These are phyloP conservation scores for Hypoxylon lenormandii DNA, from an alignment of 495 filamentous ascomycete species.

Conservation along the genomic window DNA sequence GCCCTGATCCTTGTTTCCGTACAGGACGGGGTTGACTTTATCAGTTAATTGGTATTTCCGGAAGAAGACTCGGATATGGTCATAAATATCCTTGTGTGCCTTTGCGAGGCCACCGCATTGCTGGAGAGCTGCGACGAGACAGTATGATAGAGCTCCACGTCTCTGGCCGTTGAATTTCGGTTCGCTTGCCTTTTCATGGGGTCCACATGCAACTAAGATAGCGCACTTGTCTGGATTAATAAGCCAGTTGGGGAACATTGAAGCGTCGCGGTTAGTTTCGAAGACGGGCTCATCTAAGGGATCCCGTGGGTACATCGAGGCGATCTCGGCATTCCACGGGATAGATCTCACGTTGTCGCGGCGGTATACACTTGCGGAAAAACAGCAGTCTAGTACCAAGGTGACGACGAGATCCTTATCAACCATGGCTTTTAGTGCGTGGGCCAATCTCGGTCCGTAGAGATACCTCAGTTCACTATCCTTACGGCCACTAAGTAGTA, in stretches of 20 bases:
- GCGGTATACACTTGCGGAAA: constrained; percentile 19
- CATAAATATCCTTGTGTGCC: background rate
- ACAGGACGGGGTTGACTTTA: background rate
- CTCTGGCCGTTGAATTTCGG: too few relatives aligned
- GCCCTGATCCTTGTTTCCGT: background rate
- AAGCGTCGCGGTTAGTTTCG: background rate
- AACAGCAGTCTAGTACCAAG: constrained; percentile 49
- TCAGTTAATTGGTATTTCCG: too few relatives aligned
- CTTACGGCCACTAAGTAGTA: constrained; percentile 26
- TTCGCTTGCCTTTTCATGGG: background rate
- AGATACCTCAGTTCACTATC: constrained; percentile 19
- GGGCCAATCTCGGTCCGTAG: constrained; percentile 28
- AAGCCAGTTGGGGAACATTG: background rate
- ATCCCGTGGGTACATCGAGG: too few relatives aligned
- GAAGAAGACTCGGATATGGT: background rate
- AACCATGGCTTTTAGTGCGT: constrained; percentile 39
- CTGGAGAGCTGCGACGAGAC: background rate
- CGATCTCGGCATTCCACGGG: too few relatives aligned
- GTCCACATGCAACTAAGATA: background rate
- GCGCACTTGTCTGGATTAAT: background rate
- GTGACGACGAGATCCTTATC: constrained; percentile 40
- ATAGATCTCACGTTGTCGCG: too few relatives aligned
- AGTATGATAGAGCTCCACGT: background rate
- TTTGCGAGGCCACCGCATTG: background rate
- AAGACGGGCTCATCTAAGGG: too few relatives aligned